These are phyloP conservation scores for Hevea brasiliensis DNA, from an alignment of 345 rosid genomes.

Conservation along the genomic window DNA sequence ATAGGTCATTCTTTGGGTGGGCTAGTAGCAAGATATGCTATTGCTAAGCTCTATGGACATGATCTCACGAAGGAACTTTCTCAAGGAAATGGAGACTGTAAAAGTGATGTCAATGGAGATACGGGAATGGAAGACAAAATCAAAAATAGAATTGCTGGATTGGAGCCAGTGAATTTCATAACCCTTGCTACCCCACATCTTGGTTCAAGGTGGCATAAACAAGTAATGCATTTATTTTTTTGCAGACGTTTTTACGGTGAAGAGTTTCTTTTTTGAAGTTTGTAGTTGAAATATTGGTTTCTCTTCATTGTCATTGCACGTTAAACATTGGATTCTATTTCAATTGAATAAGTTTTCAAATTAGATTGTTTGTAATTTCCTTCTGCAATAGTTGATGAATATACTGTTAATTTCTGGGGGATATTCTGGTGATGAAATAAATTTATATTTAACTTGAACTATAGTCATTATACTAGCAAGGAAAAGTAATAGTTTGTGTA, in stretches of 20 bases:
- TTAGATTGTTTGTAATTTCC: background rate
- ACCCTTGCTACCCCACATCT: slow-evolving; percentile 89
- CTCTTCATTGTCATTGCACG: background rate
- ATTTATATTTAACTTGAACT: background rate
- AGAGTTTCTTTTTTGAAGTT: background rate
- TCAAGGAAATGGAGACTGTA: slow-evolving; percentile 36
- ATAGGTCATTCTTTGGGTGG: slow-evolving; percentile 92
- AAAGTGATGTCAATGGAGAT: slow-evolving; percentile 33
- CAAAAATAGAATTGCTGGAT: slow-evolving; percentile 62
- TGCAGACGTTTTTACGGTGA: slow-evolving; percentile 4
- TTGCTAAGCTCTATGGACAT: slow-evolving; percentile 64
- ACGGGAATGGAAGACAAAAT: slow-evolving; percentile 29
- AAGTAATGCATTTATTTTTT: slow-evolving; percentile 45
- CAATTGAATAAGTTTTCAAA: background rate
- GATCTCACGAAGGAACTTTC: slow-evolving; percentile 33
- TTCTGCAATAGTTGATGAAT: background rate
- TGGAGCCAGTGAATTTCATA: slow-evolving; percentile 78
- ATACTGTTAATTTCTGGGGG: background rate
- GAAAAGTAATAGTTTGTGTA: background rate
- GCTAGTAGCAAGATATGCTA: slow-evolving; percentile 75
- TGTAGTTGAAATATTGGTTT: background rate
- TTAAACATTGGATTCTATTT: background rate
- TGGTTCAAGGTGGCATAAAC: slow-evolving; percentile 84
- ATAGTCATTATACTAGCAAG: background rate
- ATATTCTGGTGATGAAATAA: background rate